Evolutionary conservation across 345 rosid species (phyloP).

Genomic region (Dimocarpus longan): DNA sequence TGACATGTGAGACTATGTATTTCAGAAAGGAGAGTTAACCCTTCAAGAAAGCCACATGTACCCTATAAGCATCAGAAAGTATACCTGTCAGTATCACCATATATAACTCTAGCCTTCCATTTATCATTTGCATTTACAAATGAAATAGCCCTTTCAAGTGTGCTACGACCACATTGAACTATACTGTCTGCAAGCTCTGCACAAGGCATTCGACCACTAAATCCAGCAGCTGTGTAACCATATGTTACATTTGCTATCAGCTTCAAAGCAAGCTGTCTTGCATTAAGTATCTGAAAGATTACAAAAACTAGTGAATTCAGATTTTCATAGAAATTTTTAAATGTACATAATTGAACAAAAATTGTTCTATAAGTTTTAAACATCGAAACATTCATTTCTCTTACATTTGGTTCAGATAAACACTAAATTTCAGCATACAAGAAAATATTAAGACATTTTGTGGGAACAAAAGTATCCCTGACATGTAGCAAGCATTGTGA

Average conservation of each 20-base stretch:
- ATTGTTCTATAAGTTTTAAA: not conserved
- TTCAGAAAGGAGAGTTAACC: not conserved
- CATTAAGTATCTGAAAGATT: conserved; percentile 83
- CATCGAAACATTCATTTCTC: conserved; percentile 6
- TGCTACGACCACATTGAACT: conserved; percentile 96
- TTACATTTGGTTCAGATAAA: not conserved
- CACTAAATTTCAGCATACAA: not conserved
- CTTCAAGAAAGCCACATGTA: conserved; percentile 1
- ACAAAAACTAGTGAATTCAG: conserved; percentile 12
- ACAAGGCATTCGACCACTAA: conserved; percentile 99
- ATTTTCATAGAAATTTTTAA: not conserved
- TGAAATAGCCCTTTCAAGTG: conserved; percentile 88
- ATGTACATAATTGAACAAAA: not conserved
- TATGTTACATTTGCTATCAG: conserved; percentile 96
- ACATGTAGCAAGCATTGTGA: not conserved
- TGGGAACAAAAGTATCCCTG: not conserved
- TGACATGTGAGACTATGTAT: not conserved
- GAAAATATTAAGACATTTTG: not conserved
- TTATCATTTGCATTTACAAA: conserved; percentile 69
- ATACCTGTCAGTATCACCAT: conserved; percentile 99
- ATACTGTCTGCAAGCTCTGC: conserved; percentile 99
- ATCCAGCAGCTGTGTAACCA: conserved; percentile 99
- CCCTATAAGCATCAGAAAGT: not conserved
- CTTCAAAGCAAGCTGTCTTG: conserved; percentile 98
- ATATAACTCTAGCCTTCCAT: conserved; percentile 86